Base-by-base conservation (phyloP, 805 yeast genomes). In the Hanseniaspora lachancei region DNA sequence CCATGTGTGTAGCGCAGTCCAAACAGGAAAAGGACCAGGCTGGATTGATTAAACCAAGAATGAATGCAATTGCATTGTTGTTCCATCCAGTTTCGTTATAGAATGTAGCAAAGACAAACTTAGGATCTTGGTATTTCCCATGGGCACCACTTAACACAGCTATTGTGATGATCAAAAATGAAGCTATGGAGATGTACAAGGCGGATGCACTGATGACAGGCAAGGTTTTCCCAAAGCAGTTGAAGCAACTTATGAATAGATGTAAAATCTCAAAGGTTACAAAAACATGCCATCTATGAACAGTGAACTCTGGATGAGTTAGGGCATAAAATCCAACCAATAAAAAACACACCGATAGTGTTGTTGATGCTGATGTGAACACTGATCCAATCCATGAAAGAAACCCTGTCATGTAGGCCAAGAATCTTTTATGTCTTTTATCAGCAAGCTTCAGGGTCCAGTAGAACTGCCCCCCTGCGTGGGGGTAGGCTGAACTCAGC, bases 1-100 rank as follows among this genome's bases (percentile, higher is more conserved):
- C 82, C 76, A 82, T 74, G 62, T 82, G 88, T 6, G 87, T 80
- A 2, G 86, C 86, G 60, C 81, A 78, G 64, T 82, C 89, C 49
- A 81, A 69, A 62, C 87, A 81, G 29, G 81, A 74, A 65, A 82
- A 81, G 5, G 84, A 79, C 85, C 86, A 82, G 48, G 81, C 81
- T 8, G 86, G 85, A 62, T 81, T 82, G 62, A 82, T 77, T 49
- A 82, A 68, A 29, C 88, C 88, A 6, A 80, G 76, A 54, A 82
- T 76, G 60, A 81, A 79, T 0, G 86, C 84, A 64, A 81, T 79
- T 13, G 78, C 86, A 15, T 75, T 62, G 32, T 72, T 71, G 36
- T 69, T 62, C 85, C 86, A 81, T 44, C 87, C 87, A 1, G 86
- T 80, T 55, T 72, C 75, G 60, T 80, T 79, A 53, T 74, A 70